Evolutionary conservation across 768 basidiomycete species (phyloP).

Genomic region (Tulasnella calospora): DNA sequence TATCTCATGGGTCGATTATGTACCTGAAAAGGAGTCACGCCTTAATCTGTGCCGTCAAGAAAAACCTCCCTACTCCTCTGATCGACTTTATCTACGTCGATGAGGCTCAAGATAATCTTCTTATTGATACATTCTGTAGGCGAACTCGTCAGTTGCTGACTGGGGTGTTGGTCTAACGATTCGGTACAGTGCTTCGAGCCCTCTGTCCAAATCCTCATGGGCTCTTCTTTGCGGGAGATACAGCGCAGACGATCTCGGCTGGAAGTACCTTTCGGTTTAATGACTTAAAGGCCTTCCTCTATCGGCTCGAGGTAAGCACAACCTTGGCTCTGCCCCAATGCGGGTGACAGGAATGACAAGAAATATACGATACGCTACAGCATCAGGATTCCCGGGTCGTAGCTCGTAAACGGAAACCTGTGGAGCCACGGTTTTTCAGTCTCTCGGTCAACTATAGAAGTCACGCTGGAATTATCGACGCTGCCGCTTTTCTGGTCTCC

Average conservation of each 20-base stretch:
- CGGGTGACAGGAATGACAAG: not conserved
- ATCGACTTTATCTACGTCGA: slow-evolving; percentile 67
- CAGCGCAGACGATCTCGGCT: slow-evolving; percentile 69
- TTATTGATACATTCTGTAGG: slow-evolving; percentile 15
- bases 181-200: slow-evolving; percentile 51
- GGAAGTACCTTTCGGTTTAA: slow-evolving; percentile 70
- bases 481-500: slow-evolving; percentile 59
- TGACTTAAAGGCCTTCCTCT: slow-evolving; percentile 64
- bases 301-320: slow-evolving; percentile 52
- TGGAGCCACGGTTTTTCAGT: slow-evolving; percentile 43
- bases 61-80: not conserved
- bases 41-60: not conserved
- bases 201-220: slow-evolving; percentile 63
- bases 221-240: slow-evolving; percentile 75
- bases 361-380: not conserved
- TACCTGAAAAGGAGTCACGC: slow-evolving; percentile 1
- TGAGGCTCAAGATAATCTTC: slow-evolving; percentile 42
- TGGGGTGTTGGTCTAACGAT: not conserved
- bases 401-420: not conserved
- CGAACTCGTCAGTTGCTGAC: not conserved
- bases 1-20: not conserved
- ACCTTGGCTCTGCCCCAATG: not conserved
- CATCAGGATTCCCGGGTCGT: slow-evolving; percentile 4
- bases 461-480: slow-evolving; percentile 66
- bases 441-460: slow-evolving; percentile 64